Conservation (phyloP, 805 yeast genomes). For the Metschnikowia koreensis region DNA sequence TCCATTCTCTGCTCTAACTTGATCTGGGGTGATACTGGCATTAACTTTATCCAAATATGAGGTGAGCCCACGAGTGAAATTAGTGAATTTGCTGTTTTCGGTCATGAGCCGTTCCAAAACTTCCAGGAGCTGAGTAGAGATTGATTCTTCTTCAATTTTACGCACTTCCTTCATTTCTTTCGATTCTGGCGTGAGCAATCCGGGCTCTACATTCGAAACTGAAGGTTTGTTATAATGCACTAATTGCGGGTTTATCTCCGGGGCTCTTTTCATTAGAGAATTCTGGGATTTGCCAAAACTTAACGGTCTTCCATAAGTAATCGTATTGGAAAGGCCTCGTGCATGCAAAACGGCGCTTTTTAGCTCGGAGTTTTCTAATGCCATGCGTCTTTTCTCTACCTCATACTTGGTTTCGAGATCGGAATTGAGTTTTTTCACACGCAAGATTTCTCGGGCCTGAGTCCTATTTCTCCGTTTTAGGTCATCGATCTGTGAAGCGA, state of each 20-base stretch:
- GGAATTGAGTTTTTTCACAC: conserved; percentile 27
- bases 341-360: conserved; percentile 35
- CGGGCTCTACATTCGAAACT: conserved; percentile 20
- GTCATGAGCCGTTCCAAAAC: conserved; percentile 34
- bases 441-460: conserved; percentile 30
- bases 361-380: conserved; percentile 31
- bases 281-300: conserved; percentile 4
- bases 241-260: conserved; percentile 2
- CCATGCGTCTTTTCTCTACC: conserved; percentile 34
- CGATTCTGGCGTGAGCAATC: not conserved
- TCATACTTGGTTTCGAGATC: conserved; percentile 34
- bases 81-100: conserved; percentile 38
- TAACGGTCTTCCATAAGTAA: conserved; percentile 28
- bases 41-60: conserved; percentile 29
- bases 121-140: conserved; percentile 33
- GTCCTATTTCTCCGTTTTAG: conserved; percentile 21
- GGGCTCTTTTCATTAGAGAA: not conserved
- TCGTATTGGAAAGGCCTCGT: conserved; percentile 28
- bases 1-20: not conserved
- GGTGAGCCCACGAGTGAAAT: conserved; percentile 28
- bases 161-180: conserved; percentile 9
- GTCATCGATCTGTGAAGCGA: conserved; percentile 15
- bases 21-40: conserved; percentile 22
- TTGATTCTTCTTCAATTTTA: conserved; percentile 30
- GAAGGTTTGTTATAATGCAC: conserved; percentile 30